Percentiles rank a stretch among this genome's conserved stretches.
These are phyloP conservation scores for Ganoderma meredithae DNA, from an alignment of 1,284 basidiomycete species.

Conservation along the genomic window DNA sequence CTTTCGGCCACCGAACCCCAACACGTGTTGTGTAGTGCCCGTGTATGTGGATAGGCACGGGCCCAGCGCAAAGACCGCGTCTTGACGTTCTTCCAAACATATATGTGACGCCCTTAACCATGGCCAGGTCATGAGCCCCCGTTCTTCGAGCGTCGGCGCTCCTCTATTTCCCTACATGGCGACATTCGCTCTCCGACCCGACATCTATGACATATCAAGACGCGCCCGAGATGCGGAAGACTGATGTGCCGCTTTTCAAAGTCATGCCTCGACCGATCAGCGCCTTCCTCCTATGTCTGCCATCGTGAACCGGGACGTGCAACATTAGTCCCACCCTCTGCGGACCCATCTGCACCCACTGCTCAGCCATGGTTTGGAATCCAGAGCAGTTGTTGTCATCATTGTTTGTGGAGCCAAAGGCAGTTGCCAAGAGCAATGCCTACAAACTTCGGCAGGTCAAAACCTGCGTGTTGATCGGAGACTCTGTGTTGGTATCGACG, in stretches of 20 bases:
- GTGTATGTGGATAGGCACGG: neutral
- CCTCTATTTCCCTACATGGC: neutral
- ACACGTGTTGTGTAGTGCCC: constrained; percentile 1
- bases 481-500: neutral
- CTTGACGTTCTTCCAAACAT: neutral
- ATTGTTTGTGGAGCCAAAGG: no score
- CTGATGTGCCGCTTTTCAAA: neutral
- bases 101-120: neutral
- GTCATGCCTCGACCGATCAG: neutral
- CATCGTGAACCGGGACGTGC: neutral
- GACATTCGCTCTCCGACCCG: neutral
- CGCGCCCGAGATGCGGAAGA: neutral
- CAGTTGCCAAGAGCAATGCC: no score
- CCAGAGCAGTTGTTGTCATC: neutral
- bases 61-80: neutral
- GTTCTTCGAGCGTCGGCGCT: neutral
- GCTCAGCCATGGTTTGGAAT: neutral
- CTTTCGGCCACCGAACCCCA: neutral
- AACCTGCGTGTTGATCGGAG: neutral
- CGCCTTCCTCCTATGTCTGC: neutral
- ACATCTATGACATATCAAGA: neutral
- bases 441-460: neutral
- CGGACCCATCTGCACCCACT: neutral
- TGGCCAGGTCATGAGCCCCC: neutral
- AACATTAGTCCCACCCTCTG: neutral